These are phyloP conservation scores for Russula abietina DNA, from an alignment of 768 basidiomycete genomes.

Conservation along the genomic window DNA sequence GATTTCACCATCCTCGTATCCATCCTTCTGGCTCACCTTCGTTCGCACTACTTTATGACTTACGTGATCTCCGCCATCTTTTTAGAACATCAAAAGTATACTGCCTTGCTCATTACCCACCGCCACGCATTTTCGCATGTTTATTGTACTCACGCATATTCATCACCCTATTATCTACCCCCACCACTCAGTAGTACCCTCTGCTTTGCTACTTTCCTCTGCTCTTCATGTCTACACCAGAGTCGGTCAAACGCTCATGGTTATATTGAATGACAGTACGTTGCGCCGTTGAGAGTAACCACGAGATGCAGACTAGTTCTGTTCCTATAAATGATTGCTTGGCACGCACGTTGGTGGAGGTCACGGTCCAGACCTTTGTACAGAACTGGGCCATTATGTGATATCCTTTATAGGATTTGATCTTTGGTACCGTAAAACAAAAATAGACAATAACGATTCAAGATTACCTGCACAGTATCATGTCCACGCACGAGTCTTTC, in stretches of 20 bases:
- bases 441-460: background rate
- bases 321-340: background rate
- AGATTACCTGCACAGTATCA: background rate
- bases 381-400: background rate
- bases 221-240: background rate
- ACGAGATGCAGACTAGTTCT: too few relatives aligned
- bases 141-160: slow-evolving; percentile 23
- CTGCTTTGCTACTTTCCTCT: background rate
- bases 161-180: background rate
- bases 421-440: background rate
- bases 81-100: slow-evolving; percentile 25
- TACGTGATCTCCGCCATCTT: slow-evolving; percentile 13
- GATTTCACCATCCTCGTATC: background rate
- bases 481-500: background rate
- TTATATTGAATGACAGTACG: background rate
- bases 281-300: background rate
- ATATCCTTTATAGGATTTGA: background rate
- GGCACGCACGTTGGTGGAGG: background rate
- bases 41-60: slow-evolving; percentile 15
- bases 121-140: slow-evolving; percentile 16
- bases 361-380: background rate
- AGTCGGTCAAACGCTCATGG: slow-evolving; percentile 7
- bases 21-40: background rate
- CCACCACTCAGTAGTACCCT: slow-evolving; percentile 25
- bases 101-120: slow-evolving; percentile 14